These are phyloP conservation scores for Xylaria multiplex DNA, from an alignment of 2,329 filamentous ascomycete species.

Conservation along the genomic window DNA sequence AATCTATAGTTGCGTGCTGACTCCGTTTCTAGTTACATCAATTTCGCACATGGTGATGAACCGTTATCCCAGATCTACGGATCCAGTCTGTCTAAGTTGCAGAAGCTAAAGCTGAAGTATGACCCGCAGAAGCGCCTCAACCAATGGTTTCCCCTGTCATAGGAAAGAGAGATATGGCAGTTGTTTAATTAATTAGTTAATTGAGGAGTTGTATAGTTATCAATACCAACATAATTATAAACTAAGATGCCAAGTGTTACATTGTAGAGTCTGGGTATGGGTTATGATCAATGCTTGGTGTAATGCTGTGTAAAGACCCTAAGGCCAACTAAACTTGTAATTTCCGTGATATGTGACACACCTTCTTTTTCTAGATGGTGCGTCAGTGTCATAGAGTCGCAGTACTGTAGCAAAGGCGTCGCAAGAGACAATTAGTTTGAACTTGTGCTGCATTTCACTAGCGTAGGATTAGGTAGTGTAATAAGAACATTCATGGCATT, in stretches of 20 bases:
- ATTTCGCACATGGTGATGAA: conserved; percentile 51
- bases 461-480: too few species aligned
- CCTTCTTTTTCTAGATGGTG: too few species aligned
- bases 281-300: too few species aligned
- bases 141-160: conserved; percentile 46
- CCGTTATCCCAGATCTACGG: conserved; percentile 41
- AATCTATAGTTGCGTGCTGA: conserved; percentile 17
- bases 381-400: too few species aligned
- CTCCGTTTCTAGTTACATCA: conserved; percentile 45
- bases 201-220: neutral
- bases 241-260: neutral
- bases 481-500: too few species aligned
- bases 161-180: neutral
- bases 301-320: too few species aligned
- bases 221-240: conserved; percentile 3
- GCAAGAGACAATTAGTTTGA: too few species aligned
- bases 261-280: too few species aligned
- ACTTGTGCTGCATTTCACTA: too few species aligned
- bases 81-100: conserved; percentile 42
- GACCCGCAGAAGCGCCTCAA: conserved; percentile 46
- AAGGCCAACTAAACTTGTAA: too few species aligned
- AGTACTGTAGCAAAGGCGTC: too few species aligned
- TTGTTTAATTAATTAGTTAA: neutral
- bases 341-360: too few species aligned
- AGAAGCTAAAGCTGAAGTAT: conserved; percentile 43